Percentiles rank a stretch among this genome's conserved stretches.
These are phyloP conservation scores for Neurospora cerealis DNA, from an alignment of 495 filamentous ascomycete species.

Conservation along the genomic window DNA sequence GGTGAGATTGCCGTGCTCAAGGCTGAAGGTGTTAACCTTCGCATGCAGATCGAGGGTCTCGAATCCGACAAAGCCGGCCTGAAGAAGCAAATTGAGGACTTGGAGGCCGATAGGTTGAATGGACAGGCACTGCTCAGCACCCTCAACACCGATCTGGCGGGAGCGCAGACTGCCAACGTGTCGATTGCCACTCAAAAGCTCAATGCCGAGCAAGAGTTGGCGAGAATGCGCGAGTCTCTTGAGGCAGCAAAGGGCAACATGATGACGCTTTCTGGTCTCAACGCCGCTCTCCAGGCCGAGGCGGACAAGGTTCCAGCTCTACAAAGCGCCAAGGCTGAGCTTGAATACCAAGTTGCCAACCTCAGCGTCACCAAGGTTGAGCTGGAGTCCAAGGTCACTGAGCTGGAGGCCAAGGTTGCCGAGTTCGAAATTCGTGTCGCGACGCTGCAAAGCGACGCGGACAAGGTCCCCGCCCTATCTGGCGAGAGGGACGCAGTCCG, in stretches of 20 bases:
- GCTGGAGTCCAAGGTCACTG: constrained; percentile 18
- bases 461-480: constrained; percentile 14
- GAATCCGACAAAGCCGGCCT: constrained; percentile 27
- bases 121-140: constrained; percentile 14
- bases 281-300: constrained; percentile 21
- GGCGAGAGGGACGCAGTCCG: constrained; percentile 18
- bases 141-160: constrained; percentile 21
- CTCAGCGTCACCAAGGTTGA: constrained; percentile 11
- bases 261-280: constrained; percentile 20
- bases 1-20: constrained; percentile 11
- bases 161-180: constrained; percentile 21
- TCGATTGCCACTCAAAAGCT: constrained; percentile 23
- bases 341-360: constrained; percentile 11
- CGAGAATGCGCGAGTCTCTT: constrained; percentile 9
- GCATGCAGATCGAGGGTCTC: constrained; percentile 22
- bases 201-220: constrained; percentile 15
- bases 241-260: constrained; percentile 16
- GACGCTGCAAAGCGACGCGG: constrained; percentile 16
- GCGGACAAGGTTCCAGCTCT: constrained; percentile 13
- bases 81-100: constrained; percentile 19
- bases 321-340: constrained; percentile 10
- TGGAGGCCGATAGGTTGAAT: constrained; percentile 10
- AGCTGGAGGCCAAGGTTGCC: constrained; percentile 11
- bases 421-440: constrained; percentile 12
- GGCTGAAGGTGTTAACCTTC: constrained; percentile 10